Evolutionary conservation across 768 basidiomycete genomes (phyloP).

Genomic region (Leccinum broughii): DNA sequence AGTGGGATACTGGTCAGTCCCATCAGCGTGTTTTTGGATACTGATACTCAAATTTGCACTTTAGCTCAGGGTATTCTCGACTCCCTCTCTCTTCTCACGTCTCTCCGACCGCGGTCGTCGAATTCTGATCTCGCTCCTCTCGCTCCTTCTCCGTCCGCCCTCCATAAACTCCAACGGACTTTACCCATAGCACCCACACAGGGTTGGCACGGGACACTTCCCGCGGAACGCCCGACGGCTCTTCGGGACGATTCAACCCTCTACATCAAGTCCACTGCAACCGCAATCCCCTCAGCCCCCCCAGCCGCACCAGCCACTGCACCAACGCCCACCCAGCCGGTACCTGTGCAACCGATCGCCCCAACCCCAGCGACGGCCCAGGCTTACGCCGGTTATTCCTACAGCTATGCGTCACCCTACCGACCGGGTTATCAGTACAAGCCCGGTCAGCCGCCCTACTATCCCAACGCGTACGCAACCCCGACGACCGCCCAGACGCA

Average conservation of each 20-base stretch:
- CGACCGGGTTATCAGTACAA: conserved; percentile 39
- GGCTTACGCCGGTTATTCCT: conserved; percentile 35
- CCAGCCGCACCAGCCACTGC: conserved; percentile 36
- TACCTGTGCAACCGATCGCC: conserved; percentile 25
- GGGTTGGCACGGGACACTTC: conserved; percentile 78
- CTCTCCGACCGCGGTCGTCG: conserved; percentile 65
- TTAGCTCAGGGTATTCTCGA: conserved; percentile 72
- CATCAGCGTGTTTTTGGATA: conserved; percentile 2
- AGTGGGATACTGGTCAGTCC: conserved; percentile 76
- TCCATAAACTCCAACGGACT: conserved; percentile 73
- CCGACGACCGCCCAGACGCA: conserved; percentile 29
- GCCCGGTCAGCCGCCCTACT: conserved; percentile 36
- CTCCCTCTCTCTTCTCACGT: conserved; percentile 65
- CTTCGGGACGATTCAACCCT: conserved; percentile 76
- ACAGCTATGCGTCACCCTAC: conserved; percentile 37
- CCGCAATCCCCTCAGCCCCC: conserved; percentile 34
- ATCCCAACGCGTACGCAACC: conserved; percentile 30
- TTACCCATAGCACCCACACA: conserved; percentile 57
- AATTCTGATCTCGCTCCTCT: conserved; percentile 46
- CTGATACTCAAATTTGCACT: conserved; percentile 16
- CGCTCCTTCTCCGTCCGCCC: conserved; percentile 58
- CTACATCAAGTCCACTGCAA: conserved; percentile 53
- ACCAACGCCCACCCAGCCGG: conserved; percentile 32
- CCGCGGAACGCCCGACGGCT: conserved; percentile 53
- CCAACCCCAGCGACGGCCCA: conserved; percentile 30